Conservation (phyloP, 768 basidiomycete genomes). For the Inosperma sp. region DNA sequence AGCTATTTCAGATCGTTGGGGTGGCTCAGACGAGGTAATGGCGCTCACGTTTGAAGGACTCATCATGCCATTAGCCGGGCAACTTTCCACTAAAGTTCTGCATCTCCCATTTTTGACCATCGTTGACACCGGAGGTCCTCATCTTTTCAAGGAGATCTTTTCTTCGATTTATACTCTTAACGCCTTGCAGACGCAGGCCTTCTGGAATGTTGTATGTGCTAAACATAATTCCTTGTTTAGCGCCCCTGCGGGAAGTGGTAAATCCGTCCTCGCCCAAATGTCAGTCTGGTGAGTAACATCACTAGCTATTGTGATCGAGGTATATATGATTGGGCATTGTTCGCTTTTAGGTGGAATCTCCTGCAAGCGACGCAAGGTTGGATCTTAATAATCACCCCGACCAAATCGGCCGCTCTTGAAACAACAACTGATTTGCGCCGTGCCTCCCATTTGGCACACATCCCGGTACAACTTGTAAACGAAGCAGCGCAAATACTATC, state of each 20-base stretch:
- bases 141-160: constrained; percentile 47
- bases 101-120: constrained; percentile 72
- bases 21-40: constrained; percentile 81
- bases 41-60: constrained; percentile 59
- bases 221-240: constrained; percentile 64
- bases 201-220: constrained; percentile 76
- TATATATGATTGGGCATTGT: not conserved
- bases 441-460: constrained; percentile 33
- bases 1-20: constrained; percentile 87
- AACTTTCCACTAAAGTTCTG: constrained; percentile 56
- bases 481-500: constrained; percentile 7
- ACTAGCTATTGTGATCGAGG: not conserved
- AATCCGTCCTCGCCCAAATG: constrained; percentile 67
- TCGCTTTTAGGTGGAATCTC: constrained; percentile 4
- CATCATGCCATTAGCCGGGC: constrained; percentile 65
- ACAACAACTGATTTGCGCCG: constrained; percentile 48
- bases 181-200: constrained; percentile 82
- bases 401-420: constrained; percentile 52
- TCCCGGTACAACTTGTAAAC: constrained; percentile 34
- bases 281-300: constrained; percentile 56
- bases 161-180: constrained; percentile 59
- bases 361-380: constrained; percentile 34
- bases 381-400: constrained; percentile 62
- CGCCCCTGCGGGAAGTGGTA: constrained; percentile 78
- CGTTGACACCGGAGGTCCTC: constrained; percentile 18